Evolutionary conservation across 305 asterid species (phyloP).

Genomic region (Ilex paraguariensis): DNA sequence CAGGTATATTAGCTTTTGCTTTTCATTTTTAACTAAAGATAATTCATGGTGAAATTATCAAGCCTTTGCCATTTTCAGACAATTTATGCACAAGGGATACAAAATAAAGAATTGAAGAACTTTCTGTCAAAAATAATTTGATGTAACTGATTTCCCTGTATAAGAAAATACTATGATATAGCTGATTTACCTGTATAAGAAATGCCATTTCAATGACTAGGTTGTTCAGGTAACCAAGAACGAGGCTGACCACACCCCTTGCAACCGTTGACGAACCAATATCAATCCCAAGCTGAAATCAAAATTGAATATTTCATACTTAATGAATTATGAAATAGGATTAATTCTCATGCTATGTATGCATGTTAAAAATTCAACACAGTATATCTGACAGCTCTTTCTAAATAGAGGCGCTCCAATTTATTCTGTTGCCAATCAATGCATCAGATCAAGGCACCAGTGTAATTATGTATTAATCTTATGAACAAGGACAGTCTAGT

Average conservation of each 20-base stretch:
- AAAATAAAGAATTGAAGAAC: not conserved
- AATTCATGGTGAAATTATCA: not conserved
- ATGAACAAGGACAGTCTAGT: not conserved
- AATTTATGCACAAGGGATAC: not conserved
- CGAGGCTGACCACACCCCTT: slow-evolving; percentile 96
- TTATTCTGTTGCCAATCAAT: not conserved
- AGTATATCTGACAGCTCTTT: not conserved
- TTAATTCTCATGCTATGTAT: not conserved
- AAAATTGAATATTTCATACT: slow-evolving; percentile 11
- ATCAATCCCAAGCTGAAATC: slow-evolving; percentile 77
- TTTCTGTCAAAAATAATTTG: not conserved
- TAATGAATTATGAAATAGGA: no score
- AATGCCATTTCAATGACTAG: slow-evolving; percentile 95
- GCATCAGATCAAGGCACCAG: no score
- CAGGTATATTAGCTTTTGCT: no score
- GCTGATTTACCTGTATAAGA: slow-evolving; percentile 63
- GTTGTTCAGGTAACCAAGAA: slow-evolving; percentile 91
- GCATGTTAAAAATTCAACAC: not conserved
- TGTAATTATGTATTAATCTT: no score
- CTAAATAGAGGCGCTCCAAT: not conserved
- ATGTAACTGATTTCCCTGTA: slow-evolving; percentile 49
- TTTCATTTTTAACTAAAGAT: no score
- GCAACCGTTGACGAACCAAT: slow-evolving; percentile 98
- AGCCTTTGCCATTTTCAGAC: not conserved
- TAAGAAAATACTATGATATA: slow-evolving; percentile 28